phyloP scores from a whole-genome alignment of 2,329 filamentous ascomycete genomes.

The Aschersonia sp. region DNA sequence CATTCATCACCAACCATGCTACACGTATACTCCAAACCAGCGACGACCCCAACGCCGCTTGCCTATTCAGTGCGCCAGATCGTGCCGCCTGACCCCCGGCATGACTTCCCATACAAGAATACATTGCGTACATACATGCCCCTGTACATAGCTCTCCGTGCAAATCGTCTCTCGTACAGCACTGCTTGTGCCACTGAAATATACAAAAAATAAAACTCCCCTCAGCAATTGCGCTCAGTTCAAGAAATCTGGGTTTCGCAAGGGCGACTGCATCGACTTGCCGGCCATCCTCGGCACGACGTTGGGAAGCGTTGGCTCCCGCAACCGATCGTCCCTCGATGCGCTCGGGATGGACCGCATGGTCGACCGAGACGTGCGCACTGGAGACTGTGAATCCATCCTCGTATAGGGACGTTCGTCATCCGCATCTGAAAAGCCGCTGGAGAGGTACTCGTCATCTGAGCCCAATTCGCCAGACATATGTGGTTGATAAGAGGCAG shows the following conservation, averaged over 20 bases:
- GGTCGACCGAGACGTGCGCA: slow-evolving; percentile 38
- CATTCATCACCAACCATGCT: no score
- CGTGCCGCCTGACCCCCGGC: no score
- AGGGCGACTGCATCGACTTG: slow-evolving; percentile 16
- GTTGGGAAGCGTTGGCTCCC: slow-evolving; percentile 22
- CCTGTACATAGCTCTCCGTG: no score
- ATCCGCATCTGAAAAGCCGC: slow-evolving; percentile 69
- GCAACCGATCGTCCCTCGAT: slow-evolving; percentile 8
- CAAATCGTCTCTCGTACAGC: no score
- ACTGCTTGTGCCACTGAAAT: no score
- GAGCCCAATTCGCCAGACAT: slow-evolving; percentile 49
- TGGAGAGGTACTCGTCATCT: slow-evolving; percentile 63
- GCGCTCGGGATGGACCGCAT: slow-evolving; percentile 14
- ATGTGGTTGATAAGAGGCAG: slow-evolving; percentile 37
- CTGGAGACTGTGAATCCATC: slow-evolving; percentile 44
- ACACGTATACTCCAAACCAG: no score
- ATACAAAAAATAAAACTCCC: no score
- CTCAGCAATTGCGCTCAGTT: no score
- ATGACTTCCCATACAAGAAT: no score
- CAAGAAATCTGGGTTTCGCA: slow-evolving; percentile 13
- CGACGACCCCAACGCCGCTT: no score
- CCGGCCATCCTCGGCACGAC: slow-evolving; percentile 26
- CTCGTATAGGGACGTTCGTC: slow-evolving; percentile 38
- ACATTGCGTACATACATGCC: no score
- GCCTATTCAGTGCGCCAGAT: no score